Percentiles rank a stretch among this genome's conserved stretches.
Evolutionary conservation across 2,329 filamentous ascomycete species (phyloP).

Genomic region (Colletotrichum endophyticum): DNA sequence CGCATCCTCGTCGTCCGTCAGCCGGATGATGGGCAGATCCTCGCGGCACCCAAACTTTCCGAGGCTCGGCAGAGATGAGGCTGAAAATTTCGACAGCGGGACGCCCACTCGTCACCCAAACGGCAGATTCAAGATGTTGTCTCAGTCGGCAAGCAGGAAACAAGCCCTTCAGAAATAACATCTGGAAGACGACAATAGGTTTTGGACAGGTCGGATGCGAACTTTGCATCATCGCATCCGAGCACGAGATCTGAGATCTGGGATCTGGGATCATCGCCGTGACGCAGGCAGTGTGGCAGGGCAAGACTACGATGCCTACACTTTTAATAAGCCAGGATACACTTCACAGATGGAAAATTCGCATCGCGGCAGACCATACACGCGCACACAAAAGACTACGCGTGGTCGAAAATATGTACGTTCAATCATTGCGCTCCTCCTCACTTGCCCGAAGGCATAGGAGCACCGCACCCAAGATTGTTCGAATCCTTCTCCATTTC

Average conservation of each 20-base stretch:
- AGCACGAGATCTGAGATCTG: background rate
- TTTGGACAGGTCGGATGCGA: too few species aligned
- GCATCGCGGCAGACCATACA: background rate
- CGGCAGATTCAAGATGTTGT: too few species aligned
- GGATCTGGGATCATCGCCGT: accelerated
- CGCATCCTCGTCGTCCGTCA: accelerated
- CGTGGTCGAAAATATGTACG: slow-evolving; percentile 45
- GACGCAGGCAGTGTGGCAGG: background rate
- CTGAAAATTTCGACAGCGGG: background rate
- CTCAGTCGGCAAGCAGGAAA: background rate
- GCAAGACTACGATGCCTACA: background rate
- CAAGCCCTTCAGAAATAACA: background rate
- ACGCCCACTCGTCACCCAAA: background rate
- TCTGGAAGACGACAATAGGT: background rate
- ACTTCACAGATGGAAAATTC: background rate
- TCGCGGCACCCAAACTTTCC: too few species aligned
- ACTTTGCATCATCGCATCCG: accelerated
- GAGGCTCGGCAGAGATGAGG: background rate
- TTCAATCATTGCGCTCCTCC: slow-evolving; percentile 66
- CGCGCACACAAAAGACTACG: background rate
- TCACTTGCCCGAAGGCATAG: slow-evolving; percentile 48
- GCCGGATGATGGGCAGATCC: too few species aligned
- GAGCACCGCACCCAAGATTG: slow-evolving; percentile 67
- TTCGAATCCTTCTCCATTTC: slow-evolving; percentile 60
- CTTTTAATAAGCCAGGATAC: background rate